These are phyloP conservation scores for Mycosphaerella arachidis DNA, from an alignment of 2,329 filamentous ascomycete genomes.

Conservation along the genomic window DNA sequence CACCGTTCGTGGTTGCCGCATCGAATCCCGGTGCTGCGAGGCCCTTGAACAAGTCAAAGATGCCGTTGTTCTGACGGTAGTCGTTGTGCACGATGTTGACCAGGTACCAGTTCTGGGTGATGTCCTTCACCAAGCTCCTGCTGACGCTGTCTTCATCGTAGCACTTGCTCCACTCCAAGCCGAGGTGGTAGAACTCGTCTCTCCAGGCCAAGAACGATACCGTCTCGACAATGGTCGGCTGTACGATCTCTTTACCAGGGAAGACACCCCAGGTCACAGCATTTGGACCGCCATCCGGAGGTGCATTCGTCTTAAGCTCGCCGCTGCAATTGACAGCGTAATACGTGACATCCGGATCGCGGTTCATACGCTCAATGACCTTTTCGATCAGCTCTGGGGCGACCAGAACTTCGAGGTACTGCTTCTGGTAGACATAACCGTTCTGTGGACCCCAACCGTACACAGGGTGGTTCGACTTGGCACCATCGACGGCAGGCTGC, in stretches of 20 bases:
- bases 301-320: slow-evolving; percentile 76
- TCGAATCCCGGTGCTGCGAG: slow-evolving; percentile 66
- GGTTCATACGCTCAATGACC: slow-evolving; percentile 71
- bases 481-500: slow-evolving; percentile 88
- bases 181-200: slow-evolving; percentile 91
- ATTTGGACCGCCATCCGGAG: slow-evolving; percentile 75
- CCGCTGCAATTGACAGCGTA: slow-evolving; percentile 86
- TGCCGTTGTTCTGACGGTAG: slow-evolving; percentile 76
- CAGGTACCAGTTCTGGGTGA: slow-evolving; percentile 89
- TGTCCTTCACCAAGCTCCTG: slow-evolving; percentile 69
- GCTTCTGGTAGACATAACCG: slow-evolving; percentile 97
- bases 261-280: slow-evolving; percentile 99
- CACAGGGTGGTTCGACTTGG: slow-evolving; percentile 77
- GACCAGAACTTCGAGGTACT: slow-evolving; percentile 88
- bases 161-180: slow-evolving; percentile 90
- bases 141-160: slow-evolving; percentile 73
- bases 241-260: slow-evolving; percentile 98
- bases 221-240: slow-evolving; percentile 98
- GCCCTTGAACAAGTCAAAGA: slow-evolving; percentile 82
- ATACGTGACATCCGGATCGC: slow-evolving; percentile 80
- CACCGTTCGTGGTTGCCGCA: slow-evolving; percentile 8
- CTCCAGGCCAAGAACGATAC: slow-evolving; percentile 98
- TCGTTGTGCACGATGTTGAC: slow-evolving; percentile 99
- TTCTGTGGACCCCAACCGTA: slow-evolving; percentile 94
- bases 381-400: slow-evolving; percentile 73